Evolutionary conservation across 768 basidiomycete species (phyloP), one percentile per base, ranked within the genome.

Genomic region (Megacollybia marginata): DNA sequence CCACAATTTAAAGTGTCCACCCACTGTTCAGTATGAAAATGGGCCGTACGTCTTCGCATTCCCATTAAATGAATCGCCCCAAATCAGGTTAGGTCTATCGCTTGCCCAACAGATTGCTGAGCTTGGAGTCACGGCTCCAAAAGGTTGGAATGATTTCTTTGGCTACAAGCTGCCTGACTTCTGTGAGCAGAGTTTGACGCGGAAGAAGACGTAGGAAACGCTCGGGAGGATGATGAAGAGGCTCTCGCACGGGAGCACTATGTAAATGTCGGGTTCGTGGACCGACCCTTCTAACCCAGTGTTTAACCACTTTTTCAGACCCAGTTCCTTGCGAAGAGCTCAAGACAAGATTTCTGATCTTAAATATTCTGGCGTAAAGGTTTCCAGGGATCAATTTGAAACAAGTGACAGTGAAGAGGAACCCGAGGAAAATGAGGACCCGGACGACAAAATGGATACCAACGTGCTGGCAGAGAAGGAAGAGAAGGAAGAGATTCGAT

Each of bases 91-190:
- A 28, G 23, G 23, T 28, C 63, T 85, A 33, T 81, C 85, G 3
- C 74, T 89, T 20, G 82, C 80, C 3, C 79, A 94, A 61, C 92
- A 95, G 60, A 80, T 96, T 38, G 85, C 85, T 34, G 77, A 85
- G 59, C 79, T 97, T 20, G 78, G 88, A 44, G 79, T 88, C 47
- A 68, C 82, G 18, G 75, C 82, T 10, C 87, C 87, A 45, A 66
- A 71, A 34, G 88, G 91, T 85, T 59, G 52, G 76, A 66, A 18
- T 44, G 23, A 12, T 33, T 9, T 48, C 3, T 3, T 23, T 36
- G 47, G n/a, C 18, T 28, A 51, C 23, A 32, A 33, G 48, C 16
- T 20, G 13, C 18, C 48, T 40, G 42, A 52, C 52, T 48, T 57
- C 44, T 47, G 31, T 31, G 43, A 52, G 36, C 58, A 87, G 87